Conservation (phyloP, 306 rosid genomes). For the Rosa multiflora region DNA sequence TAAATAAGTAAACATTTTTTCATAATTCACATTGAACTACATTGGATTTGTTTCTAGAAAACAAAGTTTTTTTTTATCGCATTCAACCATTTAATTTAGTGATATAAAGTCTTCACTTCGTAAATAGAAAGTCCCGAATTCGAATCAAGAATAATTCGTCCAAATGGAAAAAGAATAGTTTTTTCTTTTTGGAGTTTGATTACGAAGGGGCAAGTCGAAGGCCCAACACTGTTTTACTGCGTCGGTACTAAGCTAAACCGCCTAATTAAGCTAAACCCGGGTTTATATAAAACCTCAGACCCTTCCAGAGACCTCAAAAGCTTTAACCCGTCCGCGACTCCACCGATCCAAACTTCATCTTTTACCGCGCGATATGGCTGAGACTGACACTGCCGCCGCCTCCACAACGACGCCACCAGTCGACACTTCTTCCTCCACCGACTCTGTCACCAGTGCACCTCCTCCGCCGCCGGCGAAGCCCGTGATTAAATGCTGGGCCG, state of each 20-base stretch:
- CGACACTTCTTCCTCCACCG: neutral
- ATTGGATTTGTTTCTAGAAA: too few relatives aligned
- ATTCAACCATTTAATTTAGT: too few relatives aligned
- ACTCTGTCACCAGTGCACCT: neutral
- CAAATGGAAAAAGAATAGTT: too few relatives aligned
- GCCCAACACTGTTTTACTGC: too few relatives aligned
- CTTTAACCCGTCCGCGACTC: neutral
- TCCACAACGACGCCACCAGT: neutral
- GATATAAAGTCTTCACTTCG: too few relatives aligned
- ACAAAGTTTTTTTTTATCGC: too few relatives aligned
- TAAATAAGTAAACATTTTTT: too few relatives aligned
- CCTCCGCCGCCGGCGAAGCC: constrained; percentile 11
- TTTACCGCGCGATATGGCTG: constrained; percentile 2
- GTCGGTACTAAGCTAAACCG: neutral
- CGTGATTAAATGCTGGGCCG: constrained; percentile 52
- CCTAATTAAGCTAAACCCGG: neutral
- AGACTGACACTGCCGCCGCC: constrained; percentile 1
- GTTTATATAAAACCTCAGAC: neutral
- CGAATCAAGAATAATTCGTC: too few relatives aligned
- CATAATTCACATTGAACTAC: too few relatives aligned
- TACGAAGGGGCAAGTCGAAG: too few relatives aligned
- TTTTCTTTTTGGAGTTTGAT: too few relatives aligned
- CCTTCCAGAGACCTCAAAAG: neutral
- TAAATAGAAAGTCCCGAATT: too few relatives aligned
- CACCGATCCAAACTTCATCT: neutral